Evolutionary conservation across 768 basidiomycete genomes (phyloP).

Genomic region (Thelephora aurantiotincta): DNA sequence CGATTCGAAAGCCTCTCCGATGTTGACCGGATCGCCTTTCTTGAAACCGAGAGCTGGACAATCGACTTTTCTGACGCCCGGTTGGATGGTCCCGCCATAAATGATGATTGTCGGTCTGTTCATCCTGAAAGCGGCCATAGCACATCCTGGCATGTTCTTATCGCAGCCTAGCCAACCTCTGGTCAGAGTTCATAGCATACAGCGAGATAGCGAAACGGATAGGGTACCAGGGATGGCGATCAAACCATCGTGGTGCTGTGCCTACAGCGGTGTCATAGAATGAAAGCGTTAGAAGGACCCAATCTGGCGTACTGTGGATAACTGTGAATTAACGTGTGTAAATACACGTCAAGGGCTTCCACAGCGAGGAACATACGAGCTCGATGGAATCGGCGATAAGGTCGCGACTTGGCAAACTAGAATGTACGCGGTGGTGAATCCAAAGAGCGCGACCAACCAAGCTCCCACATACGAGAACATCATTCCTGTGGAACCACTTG

Average conservation of each 20-base stretch:
- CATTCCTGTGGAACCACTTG: conserved; percentile 47
- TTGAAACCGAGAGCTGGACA: conserved; percentile 67
- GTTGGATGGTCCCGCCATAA: conserved; percentile 74
- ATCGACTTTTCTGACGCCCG: conserved; percentile 63
- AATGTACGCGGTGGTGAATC: neutral
- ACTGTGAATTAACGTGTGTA: conserved; percentile 14
- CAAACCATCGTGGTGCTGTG: conserved; percentile 82
- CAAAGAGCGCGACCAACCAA: neutral
- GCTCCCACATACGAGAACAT: conserved; percentile 55
- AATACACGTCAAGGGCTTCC: neutral
- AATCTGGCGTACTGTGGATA: neutral
- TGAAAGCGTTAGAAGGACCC: neutral
- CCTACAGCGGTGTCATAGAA: conserved; percentile 24
- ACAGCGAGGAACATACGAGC: conserved; percentile 30
- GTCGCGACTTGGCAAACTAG: conserved; percentile 75
- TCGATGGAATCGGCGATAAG: conserved; percentile 86
- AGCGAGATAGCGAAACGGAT: too few species aligned
- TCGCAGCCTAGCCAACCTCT: conserved; percentile 34
- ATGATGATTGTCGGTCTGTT: conserved; percentile 82
- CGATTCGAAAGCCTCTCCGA: conserved; percentile 75
- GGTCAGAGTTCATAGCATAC: neutral
- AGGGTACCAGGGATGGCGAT: conserved; percentile 57
- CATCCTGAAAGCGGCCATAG: conserved; percentile 77
- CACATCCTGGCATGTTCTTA: conserved; percentile 87
- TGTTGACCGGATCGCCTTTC: conserved; percentile 75